Evolutionary conservation across 176 grass and related monocot genomes (phyloP), one percentile per base, ranked within the genome.

Genomic region (Ensete ventricosum): DNA sequence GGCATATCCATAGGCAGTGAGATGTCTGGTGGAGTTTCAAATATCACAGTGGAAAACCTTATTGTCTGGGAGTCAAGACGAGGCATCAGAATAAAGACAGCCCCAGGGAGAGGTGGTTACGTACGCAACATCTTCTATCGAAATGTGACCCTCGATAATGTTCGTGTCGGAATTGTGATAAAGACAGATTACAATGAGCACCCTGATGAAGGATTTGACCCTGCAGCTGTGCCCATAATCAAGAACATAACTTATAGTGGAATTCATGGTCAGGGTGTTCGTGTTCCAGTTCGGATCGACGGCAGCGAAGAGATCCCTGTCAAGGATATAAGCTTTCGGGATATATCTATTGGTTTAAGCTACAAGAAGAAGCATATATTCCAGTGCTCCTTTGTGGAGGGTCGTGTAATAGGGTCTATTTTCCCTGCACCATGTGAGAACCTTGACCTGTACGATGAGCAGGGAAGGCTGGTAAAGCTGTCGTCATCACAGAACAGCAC

Each of bases 381-480:
- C 54, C 73, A 74, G 26, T 74, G 73, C 55, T 74, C 73, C 7
- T 74, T 58, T 58, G 73, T 74, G 5, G 25, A 58, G 14, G 73
- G 73, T 58, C 73, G 73, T 59, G 73, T n/a, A 14, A 74, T 74
- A n/a, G 73, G 73, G 26, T 58, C 25, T 5, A 60, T 74, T 11
- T 74, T 74, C 54, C 73, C 73, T 59, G 73, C 73, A 74, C 73
- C 73, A 49, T 74, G 73, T 58, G 54, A 74, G 73, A 74, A 74
- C 54, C 73, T 74, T 10, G 73, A 74, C 53, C 20, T 74, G 12
- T 74, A 74, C 24, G 73, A 74, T 59, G 73, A 74, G 73, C 53
- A 59, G 25, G 73, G 73, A n/a, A 19, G 59, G 5, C 54, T 74
- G 16, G 54, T 74, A 9, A 74, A 43, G 53, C 23, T 1, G 43